Conservation (phyloP, 129 eudicot genomes). For the Gnaphalium uliginosum region DNA sequence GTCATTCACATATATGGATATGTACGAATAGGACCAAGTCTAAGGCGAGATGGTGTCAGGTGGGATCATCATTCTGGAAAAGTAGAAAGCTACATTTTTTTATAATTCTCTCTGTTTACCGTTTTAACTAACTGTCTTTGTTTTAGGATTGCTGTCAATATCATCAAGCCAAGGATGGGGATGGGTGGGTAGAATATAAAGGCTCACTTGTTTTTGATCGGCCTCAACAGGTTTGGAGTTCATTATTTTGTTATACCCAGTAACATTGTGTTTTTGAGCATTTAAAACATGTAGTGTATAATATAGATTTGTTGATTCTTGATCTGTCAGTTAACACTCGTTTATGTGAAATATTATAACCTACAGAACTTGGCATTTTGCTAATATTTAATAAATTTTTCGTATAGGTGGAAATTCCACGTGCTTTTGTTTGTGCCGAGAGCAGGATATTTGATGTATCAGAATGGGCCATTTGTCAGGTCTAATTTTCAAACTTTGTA, state of each 20-base stretch:
- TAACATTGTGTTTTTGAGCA: neutral
- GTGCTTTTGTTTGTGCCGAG: conserved; percentile 97
- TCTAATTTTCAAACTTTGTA: too few species aligned
- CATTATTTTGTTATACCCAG: neutral
- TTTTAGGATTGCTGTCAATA: conserved; percentile 93
- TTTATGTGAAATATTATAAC: neutral
- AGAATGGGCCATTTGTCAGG: too few species aligned
- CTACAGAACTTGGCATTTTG: neutral
- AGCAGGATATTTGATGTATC: conserved; percentile 20
- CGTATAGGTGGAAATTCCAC: conserved; percentile 81
- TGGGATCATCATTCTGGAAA: conserved; percentile 17
- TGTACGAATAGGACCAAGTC: conserved; percentile 84
- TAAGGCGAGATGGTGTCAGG: conserved; percentile 99
- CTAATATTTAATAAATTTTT: neutral
- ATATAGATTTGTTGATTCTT: neutral
- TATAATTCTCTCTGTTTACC: conserved; percentile 2
- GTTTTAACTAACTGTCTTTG: neutral
- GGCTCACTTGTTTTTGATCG: conserved; percentile 80
- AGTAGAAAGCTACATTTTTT: neutral
- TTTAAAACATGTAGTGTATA: too few species aligned
- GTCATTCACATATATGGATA: conserved; percentile 91
- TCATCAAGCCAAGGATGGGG: conserved; percentile 99
- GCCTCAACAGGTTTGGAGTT: conserved; percentile 74
- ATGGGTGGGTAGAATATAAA: conserved; percentile 97
- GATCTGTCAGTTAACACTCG: neutral